Evolutionary conservation across 2,329 filamentous ascomycete species (phyloP).

Genomic region (Ascocoryne sarcoides): DNA sequence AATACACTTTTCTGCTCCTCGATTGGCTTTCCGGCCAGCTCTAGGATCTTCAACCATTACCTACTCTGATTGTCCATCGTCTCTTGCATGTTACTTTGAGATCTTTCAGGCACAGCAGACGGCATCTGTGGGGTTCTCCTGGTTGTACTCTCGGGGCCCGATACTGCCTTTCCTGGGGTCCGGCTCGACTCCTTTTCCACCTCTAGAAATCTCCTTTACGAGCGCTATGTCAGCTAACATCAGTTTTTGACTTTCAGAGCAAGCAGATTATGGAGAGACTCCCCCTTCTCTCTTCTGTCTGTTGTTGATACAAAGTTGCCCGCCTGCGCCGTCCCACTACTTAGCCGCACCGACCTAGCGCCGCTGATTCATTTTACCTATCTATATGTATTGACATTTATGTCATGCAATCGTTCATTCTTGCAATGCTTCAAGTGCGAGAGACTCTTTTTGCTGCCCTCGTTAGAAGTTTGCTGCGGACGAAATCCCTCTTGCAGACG

Average conservation of each 20-base stretch:
- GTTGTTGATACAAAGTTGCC: conserved; percentile 6
- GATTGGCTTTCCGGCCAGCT: conserved; percentile 3
- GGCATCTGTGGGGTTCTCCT: conserved; percentile 5
- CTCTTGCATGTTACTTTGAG: conserved; percentile 19
- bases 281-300: no score
- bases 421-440: conserved; percentile 48
- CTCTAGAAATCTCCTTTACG: conserved; percentile 9
- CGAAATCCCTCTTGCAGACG: conserved; percentile 40
- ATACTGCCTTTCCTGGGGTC: no score
- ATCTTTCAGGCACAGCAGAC: conserved; percentile 8
- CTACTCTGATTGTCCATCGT: no score
- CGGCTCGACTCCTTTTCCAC: conserved; percentile 3
- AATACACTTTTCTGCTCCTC: conserved; percentile 9
- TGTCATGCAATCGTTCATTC: conserved; percentile 41
- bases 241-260: conserved; percentile 4
- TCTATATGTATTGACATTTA: conserved; percentile 26
- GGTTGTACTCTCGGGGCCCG: conserved; percentile 10
- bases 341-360: conserved; percentile 19
- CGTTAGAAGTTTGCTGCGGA: conserved; percentile 48
- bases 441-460: conserved; percentile 45
- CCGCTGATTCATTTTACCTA: conserved; percentile 11
- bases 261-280: conserved; percentile 11
- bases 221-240: conserved; percentile 2
- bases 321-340: conserved; percentile 10
- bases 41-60: conserved; percentile 1